Percentiles rank a stretch among this genome's conserved stretches.
These are phyloP conservation scores for Eutrema salsugineum DNA, from an alignment of 441 rosid genomes.

Conservation along the genomic window DNA sequence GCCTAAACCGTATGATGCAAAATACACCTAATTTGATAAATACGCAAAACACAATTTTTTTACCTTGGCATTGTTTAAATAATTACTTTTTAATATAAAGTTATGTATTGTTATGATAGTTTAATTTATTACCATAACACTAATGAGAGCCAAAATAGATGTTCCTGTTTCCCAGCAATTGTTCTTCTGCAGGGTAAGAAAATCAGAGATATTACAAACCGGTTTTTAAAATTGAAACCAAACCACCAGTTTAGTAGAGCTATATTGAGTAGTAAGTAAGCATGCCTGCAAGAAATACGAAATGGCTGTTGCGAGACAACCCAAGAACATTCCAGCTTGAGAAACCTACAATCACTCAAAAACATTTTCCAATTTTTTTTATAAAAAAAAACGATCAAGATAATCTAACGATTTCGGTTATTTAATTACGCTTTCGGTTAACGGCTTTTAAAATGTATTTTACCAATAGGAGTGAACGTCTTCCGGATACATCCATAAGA, in stretches of 20 bases:
- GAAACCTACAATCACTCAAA: constrained; percentile 20
- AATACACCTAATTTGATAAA: background rate
- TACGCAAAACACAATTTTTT: background rate
- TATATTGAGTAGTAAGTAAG: background rate
- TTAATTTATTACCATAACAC: constrained; percentile 11
- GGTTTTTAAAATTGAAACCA: background rate
- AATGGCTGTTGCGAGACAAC: constrained; percentile 11
- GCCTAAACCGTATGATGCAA: constrained; percentile 11
- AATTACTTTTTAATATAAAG: background rate
- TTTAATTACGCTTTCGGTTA: background rate
- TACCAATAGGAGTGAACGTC: constrained; percentile 16
- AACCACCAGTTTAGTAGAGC: background rate
- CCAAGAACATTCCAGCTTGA: constrained; percentile 20
- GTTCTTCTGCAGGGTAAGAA: background rate
- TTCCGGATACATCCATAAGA: constrained; percentile 16
- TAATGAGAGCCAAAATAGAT: constrained; percentile 9
- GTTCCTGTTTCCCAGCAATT: constrained; percentile 15
- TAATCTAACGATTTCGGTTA: background rate
- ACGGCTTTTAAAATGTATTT: background rate
- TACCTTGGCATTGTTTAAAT: background rate
- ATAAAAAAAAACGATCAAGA: background rate
- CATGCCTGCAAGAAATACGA: constrained; percentile 19
- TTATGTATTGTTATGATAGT: background rate
- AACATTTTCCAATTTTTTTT: background rate
- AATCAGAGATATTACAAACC: background rate